Evolutionary conservation across 1,139 yeast species (phyloP).

Genomic region (Saccharomyces hybrid): DNA sequence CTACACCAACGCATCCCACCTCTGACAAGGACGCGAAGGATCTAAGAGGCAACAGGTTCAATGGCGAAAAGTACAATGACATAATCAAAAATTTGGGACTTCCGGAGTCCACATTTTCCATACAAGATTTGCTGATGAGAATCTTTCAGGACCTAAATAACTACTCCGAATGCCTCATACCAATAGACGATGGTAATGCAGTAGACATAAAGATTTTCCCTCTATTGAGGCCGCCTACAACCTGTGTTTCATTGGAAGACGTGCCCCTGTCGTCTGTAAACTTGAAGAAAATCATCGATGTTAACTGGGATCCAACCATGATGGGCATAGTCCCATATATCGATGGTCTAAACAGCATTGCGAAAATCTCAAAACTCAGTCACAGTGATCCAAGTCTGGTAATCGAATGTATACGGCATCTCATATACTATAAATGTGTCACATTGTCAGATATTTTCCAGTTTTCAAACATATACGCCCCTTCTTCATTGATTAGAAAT

Average conservation of each 20-base stretch:
- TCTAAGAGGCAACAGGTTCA: neutral
- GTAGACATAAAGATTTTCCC: constrained; percentile 91
- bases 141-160: constrained; percentile 87
- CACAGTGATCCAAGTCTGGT: constrained; percentile 75
- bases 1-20: neutral
- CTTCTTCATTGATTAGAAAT: constrained; percentile 66
- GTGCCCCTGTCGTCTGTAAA: constrained; percentile 86
- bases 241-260: constrained; percentile 49
- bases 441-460: constrained; percentile 81
- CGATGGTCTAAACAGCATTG: constrained; percentile 79
- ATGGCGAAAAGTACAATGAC: constrained; percentile 21
- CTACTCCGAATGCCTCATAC: constrained; percentile 91
- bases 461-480: constrained; percentile 80
- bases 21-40: constrained; percentile 6
- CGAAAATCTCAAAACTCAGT: constrained; percentile 68
- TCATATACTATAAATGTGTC: constrained; percentile 82
- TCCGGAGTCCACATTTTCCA: constrained; percentile 44
- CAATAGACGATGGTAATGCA: constrained; percentile 81
- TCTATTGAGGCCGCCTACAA: constrained; percentile 76
- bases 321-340: constrained; percentile 76
- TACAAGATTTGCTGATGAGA: constrained; percentile 78
- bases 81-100: constrained; percentile 24
- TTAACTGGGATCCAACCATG: constrained; percentile 97
- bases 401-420: constrained; percentile 81
- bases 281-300: constrained; percentile 63